A percentile compares a stretch with the other conserved stretches of the same genome.
phyloP scores from a whole-genome alignment of 1,139 yeast species.

The Saccharomyces hybrid region DNA sequence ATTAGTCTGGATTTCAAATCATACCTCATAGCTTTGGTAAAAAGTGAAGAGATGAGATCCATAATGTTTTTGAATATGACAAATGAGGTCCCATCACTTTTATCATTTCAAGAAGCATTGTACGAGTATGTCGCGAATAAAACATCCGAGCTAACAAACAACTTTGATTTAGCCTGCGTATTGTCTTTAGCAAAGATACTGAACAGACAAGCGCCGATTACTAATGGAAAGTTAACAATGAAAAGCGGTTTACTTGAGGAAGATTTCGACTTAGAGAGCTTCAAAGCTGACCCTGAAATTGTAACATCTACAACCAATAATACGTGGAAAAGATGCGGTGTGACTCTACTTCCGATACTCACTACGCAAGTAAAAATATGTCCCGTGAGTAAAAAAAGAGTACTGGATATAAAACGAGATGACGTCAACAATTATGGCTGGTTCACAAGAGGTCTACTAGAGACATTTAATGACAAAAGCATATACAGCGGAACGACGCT shows the following conservation, averaged over 20 bases:
- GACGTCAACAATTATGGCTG: constrained; percentile 29
- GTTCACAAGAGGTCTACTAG: constrained; percentile 28
- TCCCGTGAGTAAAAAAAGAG: constrained; percentile 32
- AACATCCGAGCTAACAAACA: constrained; percentile 17
- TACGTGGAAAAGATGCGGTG: constrained; percentile 34
- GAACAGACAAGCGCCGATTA: constrained; percentile 9
- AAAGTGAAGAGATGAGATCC: constrained; percentile 16
- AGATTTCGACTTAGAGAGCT: constrained; percentile 22
- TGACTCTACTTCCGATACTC: constrained; percentile 34
- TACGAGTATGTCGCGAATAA: constrained; percentile 26
- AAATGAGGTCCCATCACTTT: constrained; percentile 17
- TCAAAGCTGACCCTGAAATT: constrained; percentile 11
- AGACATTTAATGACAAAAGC: constrained; percentile 22
- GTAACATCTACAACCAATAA: constrained; percentile 29
- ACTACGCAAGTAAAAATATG: constrained; percentile 32
- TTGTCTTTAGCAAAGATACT: constrained; percentile 21
- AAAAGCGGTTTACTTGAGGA: constrained; percentile 31
- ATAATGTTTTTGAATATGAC: constrained; percentile 28
- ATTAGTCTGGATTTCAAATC: constrained; percentile 17
- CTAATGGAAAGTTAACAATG: constrained; percentile 12
- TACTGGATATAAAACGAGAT: constrained; percentile 31
- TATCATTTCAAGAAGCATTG: constrained; percentile 22
- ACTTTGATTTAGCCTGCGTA: constrained; percentile 30
- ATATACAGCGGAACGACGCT: constrained; percentile 26
- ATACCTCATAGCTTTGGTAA: constrained; percentile 22